Evolutionary conservation across 2,329 filamentous ascomycete genomes (phyloP).

Genomic region (Fusarium mundagurra): DNA sequence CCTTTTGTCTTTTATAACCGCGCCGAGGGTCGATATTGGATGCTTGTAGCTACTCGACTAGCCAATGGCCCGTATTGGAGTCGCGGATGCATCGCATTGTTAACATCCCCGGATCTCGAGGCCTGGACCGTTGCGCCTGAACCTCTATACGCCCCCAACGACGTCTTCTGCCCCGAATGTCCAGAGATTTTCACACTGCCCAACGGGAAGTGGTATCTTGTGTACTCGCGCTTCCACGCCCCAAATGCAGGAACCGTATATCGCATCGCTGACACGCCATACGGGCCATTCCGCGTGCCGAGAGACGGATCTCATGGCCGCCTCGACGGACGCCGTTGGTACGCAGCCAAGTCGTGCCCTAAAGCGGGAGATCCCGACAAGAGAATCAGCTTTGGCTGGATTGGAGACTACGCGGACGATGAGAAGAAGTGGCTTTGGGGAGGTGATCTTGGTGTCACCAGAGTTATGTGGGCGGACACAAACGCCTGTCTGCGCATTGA

Average conservation of each 20-base stretch:
- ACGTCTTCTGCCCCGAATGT: slow-evolving; percentile 51
- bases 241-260: slow-evolving; percentile 51
- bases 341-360: slow-evolving; percentile 50
- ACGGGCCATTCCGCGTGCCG: slow-evolving; percentile 49
- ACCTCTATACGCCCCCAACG: slow-evolving; percentile 48
- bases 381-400: slow-evolving; percentile 49
- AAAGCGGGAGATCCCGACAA: slow-evolving; percentile 42
- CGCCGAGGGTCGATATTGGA: slow-evolving; percentile 46
- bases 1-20: slow-evolving; percentile 49
- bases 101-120: slow-evolving; percentile 48
- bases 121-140: slow-evolving; percentile 45
- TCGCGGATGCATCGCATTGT: slow-evolving; percentile 49
- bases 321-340: slow-evolving; percentile 50
- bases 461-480: slow-evolving; percentile 44
- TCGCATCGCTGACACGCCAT: slow-evolving; percentile 47
- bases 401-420: slow-evolving; percentile 46
- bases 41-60: slow-evolving; percentile 50
- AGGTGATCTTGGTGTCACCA: slow-evolving; percentile 47
- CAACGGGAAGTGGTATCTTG: slow-evolving; percentile 50
- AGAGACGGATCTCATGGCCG: slow-evolving; percentile 48
- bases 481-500: slow-evolving; percentile 42
- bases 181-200: slow-evolving; percentile 49
- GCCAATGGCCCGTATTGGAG: slow-evolving; percentile 47
- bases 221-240: slow-evolving; percentile 48
- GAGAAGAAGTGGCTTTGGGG: slow-evolving; percentile 52